Evolutionary conservation across 2,329 filamentous ascomycete species (phyloP), one percentile per base, ranked within the genome.

Genomic region (Aspergillus sp.): DNA sequence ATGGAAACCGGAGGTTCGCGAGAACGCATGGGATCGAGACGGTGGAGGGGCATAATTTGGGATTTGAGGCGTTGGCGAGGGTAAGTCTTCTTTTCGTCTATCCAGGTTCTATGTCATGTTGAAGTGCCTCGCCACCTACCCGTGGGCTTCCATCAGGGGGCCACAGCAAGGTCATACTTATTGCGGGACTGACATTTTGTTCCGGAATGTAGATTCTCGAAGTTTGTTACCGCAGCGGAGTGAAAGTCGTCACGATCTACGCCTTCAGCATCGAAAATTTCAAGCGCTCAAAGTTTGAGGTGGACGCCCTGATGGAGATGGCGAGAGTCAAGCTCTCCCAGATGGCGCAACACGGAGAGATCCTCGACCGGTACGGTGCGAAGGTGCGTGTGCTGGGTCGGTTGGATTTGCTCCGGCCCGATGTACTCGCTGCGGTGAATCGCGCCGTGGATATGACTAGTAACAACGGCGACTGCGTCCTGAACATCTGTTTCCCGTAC

Each of bases 201-300:
- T 2, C 20, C 33, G 19, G 10, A 42, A n/a, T 16, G 3, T 61
- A 89, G 88, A 90, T 97, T 49, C 85, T 99, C 54, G 94, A 99
- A 73, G 89, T 99, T 50, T 97, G 94, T 80, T 99, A 97, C 79
- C 96, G 96, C 70, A 91, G 89, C 53, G 94, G 94, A 50, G 93
- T 99, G 57, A 93, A 94, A 71, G 90, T 95, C 8, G 93, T 99
- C 36, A 97, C 94, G 3, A 91, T 99, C 58, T 99, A 97, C 71
- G 94, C 94, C 14, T 99, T 99, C 75, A 96, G 90, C 68, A 96
- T 99, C 66, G 94, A 99, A 74, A 99, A 99, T 76, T 99, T 96
- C 78, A 96, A 97, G 71, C 86, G 94, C 5, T 93, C 91, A 19
- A 92, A 94, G 73, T 94, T 95, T 73, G 94, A 99, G 72, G 94